Base-by-base conservation (phyloP, 352 stramenopile species). In the Stramenopiles sp. region DNA sequence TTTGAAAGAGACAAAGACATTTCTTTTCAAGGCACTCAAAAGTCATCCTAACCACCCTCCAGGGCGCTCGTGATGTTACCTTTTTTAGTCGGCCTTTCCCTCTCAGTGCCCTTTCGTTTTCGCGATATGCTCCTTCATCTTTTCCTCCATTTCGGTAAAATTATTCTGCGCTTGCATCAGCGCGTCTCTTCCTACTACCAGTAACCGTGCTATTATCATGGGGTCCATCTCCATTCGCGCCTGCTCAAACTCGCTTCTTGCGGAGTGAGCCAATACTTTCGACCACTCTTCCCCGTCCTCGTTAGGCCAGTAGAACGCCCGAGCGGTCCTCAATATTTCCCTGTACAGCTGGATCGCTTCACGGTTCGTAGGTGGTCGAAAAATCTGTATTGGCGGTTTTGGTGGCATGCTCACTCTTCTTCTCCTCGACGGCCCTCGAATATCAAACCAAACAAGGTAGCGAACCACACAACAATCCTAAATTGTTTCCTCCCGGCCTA, bases 121-220 rank as follows among this genome's bases (percentile, higher is more conserved):
- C 12, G 12, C 25, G 43, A 53, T 53, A 25, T 53, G 43, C 25
- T 53, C 43, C 25, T 53, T 53, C 43, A 53, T 75, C 48, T 73
- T 75, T 74, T 84, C 49, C 77, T 89, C 84, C 1, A 83, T 86
- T 31, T 84, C 68, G 18, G 75, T 88, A 71, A 91, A 91, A 77
- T 84, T 86, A 12, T 83, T 75, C 78, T 87, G 83, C 71, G 89
- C 82, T 75, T 91, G 77, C 71, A 83, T 76, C 25, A 89, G 81
- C 75, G 84, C 87, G 73, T 89, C 83, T 30, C 84, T 79, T 34
- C 85, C 85, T 0, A 85, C 88, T 0, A 91, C 84, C 1, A 91
- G 68, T 79, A 91, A 78, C 32, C 84, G 68, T 3, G 84, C 85
- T 69, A 89, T 82, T 34, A 89, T 84, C 2, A 89, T 74, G 0